Base-by-base conservation (phyloP, 208 protist genomes). In the Leishmania turanica region DNA sequence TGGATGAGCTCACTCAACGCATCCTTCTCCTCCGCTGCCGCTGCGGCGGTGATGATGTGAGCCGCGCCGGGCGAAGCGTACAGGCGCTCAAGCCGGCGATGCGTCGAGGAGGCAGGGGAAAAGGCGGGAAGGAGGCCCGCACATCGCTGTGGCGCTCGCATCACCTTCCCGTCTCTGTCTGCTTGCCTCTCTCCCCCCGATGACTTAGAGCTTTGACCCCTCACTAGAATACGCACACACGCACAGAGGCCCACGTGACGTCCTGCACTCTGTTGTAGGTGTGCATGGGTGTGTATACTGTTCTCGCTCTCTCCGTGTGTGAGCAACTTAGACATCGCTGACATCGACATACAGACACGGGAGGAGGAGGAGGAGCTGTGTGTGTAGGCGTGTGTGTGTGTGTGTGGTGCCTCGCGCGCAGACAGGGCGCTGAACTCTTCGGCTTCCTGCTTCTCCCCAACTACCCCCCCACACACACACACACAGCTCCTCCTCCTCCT, bases 1-100 rank as follows among this genome's bases (percentile, higher is more conserved):
- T 84, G 81, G 75, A 37, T 80, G 31, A 60, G 56, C 34, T 73
- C 72, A 4, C 66, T 68, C 31, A 76, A 24, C 34, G 11, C 54
- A 0, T 78, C 80, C 9, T n/a, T 4, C 27, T 72, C 31, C 21
- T 56, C 62, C 37, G 27, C 21, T 66, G 53, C 15, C 24, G 34
- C 47, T 2, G 51, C 51, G 9, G 13, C 51, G 11, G 17, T 64
- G 69, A 51, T 31, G 69, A n/a, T 34, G 27, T 51, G 11, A 53
- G 42, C 17, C 69, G 42, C 45, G 45, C 45, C 8, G n/a, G 8
- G 13, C 9, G 24, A 51, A 19, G 27, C 53, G 53, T 76, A 62
- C 11, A 45, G 51, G 19, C 45, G 45, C 47, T 76, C 9, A 64
- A 37, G 53, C 34, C 21, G 15, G 1, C 0, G 31, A 15, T 51